Evolutionary conservation across 768 basidiomycete species (phyloP).

Genomic region (Pisolithus microcarpus): DNA sequence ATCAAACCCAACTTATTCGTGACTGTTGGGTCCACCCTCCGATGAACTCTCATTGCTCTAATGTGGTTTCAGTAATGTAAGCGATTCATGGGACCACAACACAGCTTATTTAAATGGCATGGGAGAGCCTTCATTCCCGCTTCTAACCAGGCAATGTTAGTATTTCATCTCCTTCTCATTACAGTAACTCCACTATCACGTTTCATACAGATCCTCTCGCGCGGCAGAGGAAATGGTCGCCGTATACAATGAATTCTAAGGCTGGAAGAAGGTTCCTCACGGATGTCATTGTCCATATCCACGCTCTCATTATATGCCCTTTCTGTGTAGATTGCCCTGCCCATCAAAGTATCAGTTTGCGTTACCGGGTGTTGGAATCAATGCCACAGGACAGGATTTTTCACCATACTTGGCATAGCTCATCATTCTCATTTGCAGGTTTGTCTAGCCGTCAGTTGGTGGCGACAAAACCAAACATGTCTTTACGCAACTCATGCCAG

Average conservation of each 20-base stretch:
- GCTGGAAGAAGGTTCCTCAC: neutral
- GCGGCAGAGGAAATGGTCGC: too few species aligned
- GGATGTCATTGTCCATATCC: slow-evolving; percentile 19
- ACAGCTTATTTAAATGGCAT: slow-evolving; percentile 37
- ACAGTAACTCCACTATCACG: slow-evolving; percentile 1
- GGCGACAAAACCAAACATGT: slow-evolving; percentile 22
- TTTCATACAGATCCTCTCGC: neutral
- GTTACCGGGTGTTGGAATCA: neutral
- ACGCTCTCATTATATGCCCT: slow-evolving; percentile 8
- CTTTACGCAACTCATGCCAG: slow-evolving; percentile 34
- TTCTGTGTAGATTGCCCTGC: too few species aligned
- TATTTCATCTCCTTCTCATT: neutral
- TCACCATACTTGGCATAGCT: slow-evolving; percentile 6
- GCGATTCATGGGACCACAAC: slow-evolving; percentile 36
- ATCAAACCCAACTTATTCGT: slow-evolving; percentile 7
- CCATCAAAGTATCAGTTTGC: slow-evolving; percentile 4
- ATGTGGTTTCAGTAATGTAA: neutral
- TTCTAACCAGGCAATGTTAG: slow-evolving; percentile 37
- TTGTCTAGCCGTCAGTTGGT: slow-evolving; percentile 18
- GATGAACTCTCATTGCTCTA: neutral
- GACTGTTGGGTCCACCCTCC: slow-evolving; percentile 3
- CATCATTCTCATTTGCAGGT: slow-evolving; percentile 1
- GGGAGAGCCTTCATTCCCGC: slow-evolving; percentile 37
- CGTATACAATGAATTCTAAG: neutral
- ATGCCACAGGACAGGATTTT: neutral